A percentile compares a stretch with the other conserved stretches of the same genome.
Evolutionary conservation across 2,329 filamentous ascomycete genomes (phyloP).

Genomic region (Ophiostoma sp.): DNA sequence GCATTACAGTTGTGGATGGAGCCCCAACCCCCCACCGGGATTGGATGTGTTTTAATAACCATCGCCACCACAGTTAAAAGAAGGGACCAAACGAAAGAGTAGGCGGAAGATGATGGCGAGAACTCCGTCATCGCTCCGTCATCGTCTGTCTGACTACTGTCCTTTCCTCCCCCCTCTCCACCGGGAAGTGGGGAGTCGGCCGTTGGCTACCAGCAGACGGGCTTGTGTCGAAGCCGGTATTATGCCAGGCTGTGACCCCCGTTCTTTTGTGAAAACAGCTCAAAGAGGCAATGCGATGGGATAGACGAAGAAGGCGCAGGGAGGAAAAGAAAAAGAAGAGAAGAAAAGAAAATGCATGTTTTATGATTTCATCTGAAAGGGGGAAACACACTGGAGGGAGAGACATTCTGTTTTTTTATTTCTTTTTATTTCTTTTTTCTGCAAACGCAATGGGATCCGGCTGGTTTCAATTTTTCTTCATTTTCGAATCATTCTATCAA

Average conservation of each 20-base stretch:
- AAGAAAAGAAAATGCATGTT: constrained; percentile 13
- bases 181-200: neutral
- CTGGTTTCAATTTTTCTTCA: neutral
- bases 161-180: neutral
- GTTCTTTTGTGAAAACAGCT: neutral
- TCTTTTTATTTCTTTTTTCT: neutral
- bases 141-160: neutral
- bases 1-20: neutral
- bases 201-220: neutral
- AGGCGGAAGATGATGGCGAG: neutral
- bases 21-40: neutral
- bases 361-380: constrained; percentile 4
- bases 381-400: neutral
- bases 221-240: neutral
- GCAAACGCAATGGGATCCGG: constrained; percentile 3
- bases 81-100: neutral
- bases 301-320: neutral
- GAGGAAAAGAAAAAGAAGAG: neutral
- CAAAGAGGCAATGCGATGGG: neutral
- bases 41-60: constrained; percentile 23
- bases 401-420: neutral
- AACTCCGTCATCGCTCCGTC: neutral
- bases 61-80: constrained; percentile 24
- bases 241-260: too few species aligned
- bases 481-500: neutral